Conservation (phyloP, 768 basidiomycete genomes). For the Floccularia luteovirens region DNA sequence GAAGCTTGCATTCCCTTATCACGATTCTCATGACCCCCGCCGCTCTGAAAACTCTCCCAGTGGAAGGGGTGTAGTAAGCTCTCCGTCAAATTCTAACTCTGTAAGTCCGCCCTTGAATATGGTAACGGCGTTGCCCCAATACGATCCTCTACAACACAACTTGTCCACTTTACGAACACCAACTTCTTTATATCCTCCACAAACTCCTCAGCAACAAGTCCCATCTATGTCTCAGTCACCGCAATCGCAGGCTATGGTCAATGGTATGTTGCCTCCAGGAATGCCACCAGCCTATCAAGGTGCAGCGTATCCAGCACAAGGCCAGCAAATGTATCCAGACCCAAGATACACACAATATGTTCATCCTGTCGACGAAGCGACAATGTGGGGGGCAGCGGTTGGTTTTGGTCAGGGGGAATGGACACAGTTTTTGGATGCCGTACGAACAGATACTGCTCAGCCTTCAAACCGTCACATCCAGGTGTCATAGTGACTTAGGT, state of each 20-base stretch:
- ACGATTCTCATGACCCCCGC: constrained; percentile 53
- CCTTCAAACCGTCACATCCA: constrained; percentile 26
- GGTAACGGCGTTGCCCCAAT: constrained; percentile 26
- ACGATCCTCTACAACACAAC: constrained; percentile 21
- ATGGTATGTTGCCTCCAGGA: not conserved
- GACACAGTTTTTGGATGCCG: constrained; percentile 54
- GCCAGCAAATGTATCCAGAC: constrained; percentile 29
- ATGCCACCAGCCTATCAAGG: constrained; percentile 1
- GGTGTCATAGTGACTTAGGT: constrained; percentile 17
- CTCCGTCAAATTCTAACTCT: constrained; percentile 52
- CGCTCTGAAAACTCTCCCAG: constrained; percentile 42
- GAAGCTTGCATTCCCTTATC: constrained; percentile 78
- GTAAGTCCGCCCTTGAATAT: constrained; percentile 46
- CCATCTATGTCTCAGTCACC: constrained; percentile 18
- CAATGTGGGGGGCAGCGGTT: constrained; percentile 70
- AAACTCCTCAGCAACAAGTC: constrained; percentile 8
- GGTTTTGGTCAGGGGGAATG: constrained; percentile 76
- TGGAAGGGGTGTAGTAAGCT: constrained; percentile 31
- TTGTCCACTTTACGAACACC: constrained; percentile 21
- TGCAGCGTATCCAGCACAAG: constrained; percentile 11
- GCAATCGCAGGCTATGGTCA: constrained; percentile 16
- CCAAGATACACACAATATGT: constrained; percentile 35
- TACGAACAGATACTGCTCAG: constrained; percentile 40
- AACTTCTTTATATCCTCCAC: constrained; percentile 10
- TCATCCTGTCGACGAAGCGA: constrained; percentile 51